A percentile compares a stretch with the other conserved stretches of the same genome.
Conservation (phyloP, 495 filamentous ascomycete genomes). For the Terfezia boudieri region DNA sequence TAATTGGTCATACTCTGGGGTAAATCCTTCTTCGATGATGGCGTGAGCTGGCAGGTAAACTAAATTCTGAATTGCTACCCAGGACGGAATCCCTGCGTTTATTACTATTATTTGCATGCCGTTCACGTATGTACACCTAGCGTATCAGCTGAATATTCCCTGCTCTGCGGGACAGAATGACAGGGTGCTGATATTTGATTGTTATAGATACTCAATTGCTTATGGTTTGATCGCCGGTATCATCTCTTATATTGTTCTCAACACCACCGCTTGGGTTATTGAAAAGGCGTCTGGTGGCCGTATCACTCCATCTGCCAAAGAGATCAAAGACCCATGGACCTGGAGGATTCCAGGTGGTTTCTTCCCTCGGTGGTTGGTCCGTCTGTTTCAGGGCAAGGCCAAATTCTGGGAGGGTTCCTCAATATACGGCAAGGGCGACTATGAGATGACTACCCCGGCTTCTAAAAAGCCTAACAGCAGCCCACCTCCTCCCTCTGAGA, state of each 20-base stretch:
- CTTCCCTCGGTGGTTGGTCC: conserved; percentile 44
- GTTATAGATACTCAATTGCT: conserved; percentile 33
- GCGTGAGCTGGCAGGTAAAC: conserved; percentile 4
- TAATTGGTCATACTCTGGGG: conserved; percentile 48
- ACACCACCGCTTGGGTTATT: conserved; percentile 40
- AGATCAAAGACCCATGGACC: conserved; percentile 51
- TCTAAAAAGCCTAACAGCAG: too few relatives aligned
- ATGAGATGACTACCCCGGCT: too few relatives aligned
- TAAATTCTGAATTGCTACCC: conserved; percentile 22
- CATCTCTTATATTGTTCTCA: conserved; percentile 46
- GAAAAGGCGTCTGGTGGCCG: conserved; percentile 40
- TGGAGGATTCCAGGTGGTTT: conserved; percentile 44
- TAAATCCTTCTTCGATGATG: not conserved
- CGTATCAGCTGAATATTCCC: not conserved
- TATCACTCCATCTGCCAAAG: conserved; percentile 47
- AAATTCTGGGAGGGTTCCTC: conserved; percentile 35
- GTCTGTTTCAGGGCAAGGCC: conserved; percentile 38
- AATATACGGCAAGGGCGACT: not conserved
- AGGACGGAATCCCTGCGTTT: conserved; percentile 56
- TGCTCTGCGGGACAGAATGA: too few relatives aligned
- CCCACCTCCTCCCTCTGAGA: too few relatives aligned
- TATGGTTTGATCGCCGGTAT: conserved; percentile 64
- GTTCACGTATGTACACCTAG: conserved; percentile 37
- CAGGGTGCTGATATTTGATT: not conserved
- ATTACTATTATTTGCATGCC: conserved; percentile 62